Conservation (phyloP, 345 rosid genomes). For the Fremontodendron californicum region DNA sequence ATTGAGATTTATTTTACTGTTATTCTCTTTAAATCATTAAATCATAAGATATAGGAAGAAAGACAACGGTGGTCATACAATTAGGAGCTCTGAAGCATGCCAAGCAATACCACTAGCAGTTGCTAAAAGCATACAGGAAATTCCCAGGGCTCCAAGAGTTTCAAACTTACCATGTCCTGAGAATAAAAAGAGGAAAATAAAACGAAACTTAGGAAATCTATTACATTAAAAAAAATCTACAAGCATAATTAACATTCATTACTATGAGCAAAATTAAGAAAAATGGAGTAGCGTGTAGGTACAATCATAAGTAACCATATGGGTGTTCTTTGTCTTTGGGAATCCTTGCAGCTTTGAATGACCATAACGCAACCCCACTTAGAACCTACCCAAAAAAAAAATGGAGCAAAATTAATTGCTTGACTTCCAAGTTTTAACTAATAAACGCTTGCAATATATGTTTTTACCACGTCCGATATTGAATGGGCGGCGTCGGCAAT, state of each 20-base stretch:
- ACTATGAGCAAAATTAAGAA: constrained; percentile 4
- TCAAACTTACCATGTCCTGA: constrained; percentile 92
- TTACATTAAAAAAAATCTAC: too few relatives aligned
- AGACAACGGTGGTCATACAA: constrained; percentile 37
- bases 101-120: constrained; percentile 87
- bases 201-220: constrained; percentile 11
- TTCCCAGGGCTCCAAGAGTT: constrained; percentile 87
- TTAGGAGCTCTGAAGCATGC: constrained; percentile 72
- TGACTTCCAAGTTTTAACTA: background rate
- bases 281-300: constrained; percentile 37
- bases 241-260: background rate
- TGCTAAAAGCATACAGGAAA: constrained; percentile 87
- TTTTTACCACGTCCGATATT: constrained; percentile 54
- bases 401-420: background rate
- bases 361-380: constrained; percentile 77
- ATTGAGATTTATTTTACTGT: background rate
- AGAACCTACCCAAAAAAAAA: constrained; percentile 56
- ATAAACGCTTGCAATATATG: background rate
- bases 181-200: constrained; percentile 7
- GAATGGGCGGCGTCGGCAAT: constrained; percentile 80
- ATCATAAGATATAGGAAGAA: background rate
- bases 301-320: constrained; percentile 70
- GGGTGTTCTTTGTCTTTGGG: constrained; percentile 95
- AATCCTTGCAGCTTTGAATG: constrained; percentile 78
- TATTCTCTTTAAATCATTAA: background rate